Evolutionary conservation across 164 flowering plant genomes (phyloP).

Genomic region (Chimonanthus salicifolius): DNA sequence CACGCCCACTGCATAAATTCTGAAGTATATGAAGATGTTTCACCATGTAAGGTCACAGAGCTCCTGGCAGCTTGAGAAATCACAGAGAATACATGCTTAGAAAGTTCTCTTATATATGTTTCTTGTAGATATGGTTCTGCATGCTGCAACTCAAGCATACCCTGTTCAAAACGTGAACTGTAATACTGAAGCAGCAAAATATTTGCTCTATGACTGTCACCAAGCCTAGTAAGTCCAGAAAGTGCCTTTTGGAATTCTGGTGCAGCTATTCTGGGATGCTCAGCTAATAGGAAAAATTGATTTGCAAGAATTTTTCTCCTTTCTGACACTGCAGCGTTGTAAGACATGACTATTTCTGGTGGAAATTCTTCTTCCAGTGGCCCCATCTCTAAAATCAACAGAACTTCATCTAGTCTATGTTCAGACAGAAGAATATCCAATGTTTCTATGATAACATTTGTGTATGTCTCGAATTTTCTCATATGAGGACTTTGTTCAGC

Average conservation of each 20-base stretch:
- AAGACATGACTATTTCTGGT: conserved; percentile 21
- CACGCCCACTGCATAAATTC: conserved; percentile 57
- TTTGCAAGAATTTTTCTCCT: conserved; percentile 36
- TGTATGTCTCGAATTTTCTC: conserved; percentile 32
- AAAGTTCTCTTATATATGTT: conserved; percentile 32
- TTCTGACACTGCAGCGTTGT: conserved; percentile 37
- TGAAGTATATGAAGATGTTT: conserved; percentile 36
- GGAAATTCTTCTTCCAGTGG: conserved; percentile 21
- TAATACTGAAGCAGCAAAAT: conserved; percentile 47
- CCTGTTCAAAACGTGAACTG: conserved; percentile 39
- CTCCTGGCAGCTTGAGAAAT: conserved; percentile 65
- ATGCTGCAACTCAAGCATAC: conserved; percentile 27
- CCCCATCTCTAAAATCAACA: conserved; percentile 39
- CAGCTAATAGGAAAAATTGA: conserved; percentile 33
- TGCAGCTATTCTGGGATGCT: conserved; percentile 40
- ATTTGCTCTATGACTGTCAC: conserved; percentile 38
- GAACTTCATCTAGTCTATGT: conserved; percentile 51
- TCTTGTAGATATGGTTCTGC: conserved; percentile 30
- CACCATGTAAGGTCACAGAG: conserved; percentile 41
- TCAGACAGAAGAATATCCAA: conserved; percentile 50
- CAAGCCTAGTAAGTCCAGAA: conserved; percentile 44
- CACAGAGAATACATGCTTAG: conserved; percentile 50
- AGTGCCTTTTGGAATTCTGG: conserved; percentile 53
- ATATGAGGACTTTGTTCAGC: conserved; percentile 15
- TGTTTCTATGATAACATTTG: conserved; percentile 30